Conservation (phyloP, 2,329 filamentous ascomycete species). For the Knoxdaviesia proteae region DNA sequence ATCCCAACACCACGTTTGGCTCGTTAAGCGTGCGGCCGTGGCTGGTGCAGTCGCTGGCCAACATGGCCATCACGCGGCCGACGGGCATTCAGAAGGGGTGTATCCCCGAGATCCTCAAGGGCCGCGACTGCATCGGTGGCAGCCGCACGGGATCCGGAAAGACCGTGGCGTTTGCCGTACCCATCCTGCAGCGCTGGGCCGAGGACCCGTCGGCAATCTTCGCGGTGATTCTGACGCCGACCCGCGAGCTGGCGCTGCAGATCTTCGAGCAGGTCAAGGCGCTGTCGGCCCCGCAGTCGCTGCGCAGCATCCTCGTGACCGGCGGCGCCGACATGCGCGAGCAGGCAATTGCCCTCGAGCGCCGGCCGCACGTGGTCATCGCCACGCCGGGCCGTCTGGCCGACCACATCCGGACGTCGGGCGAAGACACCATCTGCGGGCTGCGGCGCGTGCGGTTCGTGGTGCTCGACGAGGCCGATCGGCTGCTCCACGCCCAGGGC, state of each 20-base stretch:
- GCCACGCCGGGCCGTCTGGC: constrained; percentile 84
- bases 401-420: constrained; percentile 81
- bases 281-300: constrained; percentile 66
- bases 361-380: constrained; percentile 77
- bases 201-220: constrained; percentile 84
- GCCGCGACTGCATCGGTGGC: constrained; percentile 84
- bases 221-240: constrained; percentile 74
- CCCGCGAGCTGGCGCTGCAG: constrained; percentile 77
- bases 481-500: constrained; percentile 55
- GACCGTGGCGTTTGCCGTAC: constrained; percentile 86
- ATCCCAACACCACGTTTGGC: constrained; percentile 45
- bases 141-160: constrained; percentile 93
- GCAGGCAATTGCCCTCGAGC: constrained; percentile 67
- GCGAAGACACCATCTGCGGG: constrained; percentile 72
- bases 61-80: constrained; percentile 65
- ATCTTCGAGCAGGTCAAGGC: constrained; percentile 94
- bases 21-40: constrained; percentile 60
- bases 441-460: constrained; percentile 63
- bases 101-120: constrained; percentile 81
- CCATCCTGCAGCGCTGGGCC: constrained; percentile 84
- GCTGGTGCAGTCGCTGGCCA: constrained; percentile 61
- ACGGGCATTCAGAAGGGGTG: constrained; percentile 85
- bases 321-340: constrained; percentile 82
- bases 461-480: constrained; percentile 89
- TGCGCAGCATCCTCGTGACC: constrained; percentile 78